Percentiles rank a stretch among this genome's conserved stretches.
These are phyloP conservation scores for Trypanosoma theileri DNA, from an alignment of 208 protist species.

Conservation along the genomic window DNA sequence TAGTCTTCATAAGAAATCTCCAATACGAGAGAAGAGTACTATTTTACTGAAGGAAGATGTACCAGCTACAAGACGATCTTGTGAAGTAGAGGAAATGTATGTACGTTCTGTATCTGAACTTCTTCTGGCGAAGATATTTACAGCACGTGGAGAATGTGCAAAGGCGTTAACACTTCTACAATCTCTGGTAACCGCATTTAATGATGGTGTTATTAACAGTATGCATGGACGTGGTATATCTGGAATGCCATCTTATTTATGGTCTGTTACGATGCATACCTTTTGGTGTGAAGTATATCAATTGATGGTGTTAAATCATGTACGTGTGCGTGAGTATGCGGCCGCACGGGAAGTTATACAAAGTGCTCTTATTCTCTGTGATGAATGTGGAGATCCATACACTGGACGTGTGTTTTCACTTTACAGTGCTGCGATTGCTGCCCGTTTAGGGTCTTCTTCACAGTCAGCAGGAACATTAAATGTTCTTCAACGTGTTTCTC, in stretches of 20 bases:
- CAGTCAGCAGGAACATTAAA: conserved; percentile 27
- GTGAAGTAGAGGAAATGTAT: conserved; percentile 20
- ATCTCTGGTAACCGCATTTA: conserved; percentile 10
- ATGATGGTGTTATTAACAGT: neutral
- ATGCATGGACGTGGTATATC: neutral
- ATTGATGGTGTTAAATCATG: conserved; percentile 36
- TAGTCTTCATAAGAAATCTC: neutral
- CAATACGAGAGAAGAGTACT: conserved; percentile 1
- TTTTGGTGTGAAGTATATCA: conserved; percentile 53
- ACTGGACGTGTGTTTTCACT: conserved; percentile 45
- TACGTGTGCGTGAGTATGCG: conserved; percentile 39
- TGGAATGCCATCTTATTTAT: conserved; percentile 41
- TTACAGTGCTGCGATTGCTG: conserved; percentile 36
- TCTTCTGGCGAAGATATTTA: conserved; percentile 24
- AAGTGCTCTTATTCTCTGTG: conserved; percentile 47
- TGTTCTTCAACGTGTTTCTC: conserved; percentile 22
- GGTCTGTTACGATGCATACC: conserved; percentile 41
- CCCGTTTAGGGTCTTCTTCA: conserved; percentile 18
- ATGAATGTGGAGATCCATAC: conserved; percentile 50
- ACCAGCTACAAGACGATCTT: neutral
- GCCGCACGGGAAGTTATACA: conserved; percentile 31
- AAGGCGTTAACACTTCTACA: conserved; percentile 19
- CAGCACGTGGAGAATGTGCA: conserved; percentile 22
- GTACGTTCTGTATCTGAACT: conserved; percentile 12
- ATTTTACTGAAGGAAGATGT: neutral